These are phyloP conservation scores for Lolium multiflorum DNA, from an alignment of 176 grass and related monocot species.

Conservation along the genomic window DNA sequence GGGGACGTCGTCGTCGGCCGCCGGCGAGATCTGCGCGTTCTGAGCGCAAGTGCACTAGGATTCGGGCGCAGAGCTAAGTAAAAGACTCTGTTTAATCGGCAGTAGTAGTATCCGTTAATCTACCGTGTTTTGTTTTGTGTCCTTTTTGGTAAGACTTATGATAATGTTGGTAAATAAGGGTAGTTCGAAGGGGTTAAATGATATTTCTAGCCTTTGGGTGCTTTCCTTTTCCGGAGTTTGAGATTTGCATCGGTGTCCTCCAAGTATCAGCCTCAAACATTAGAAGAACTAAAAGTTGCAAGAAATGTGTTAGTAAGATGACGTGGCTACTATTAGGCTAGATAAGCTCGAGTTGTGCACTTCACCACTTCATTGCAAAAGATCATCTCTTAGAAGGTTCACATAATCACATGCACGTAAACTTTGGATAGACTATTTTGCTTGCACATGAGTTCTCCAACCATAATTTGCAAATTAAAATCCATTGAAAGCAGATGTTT, in stretches of 20 bases:
- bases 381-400: not conserved
- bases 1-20: not conserved
- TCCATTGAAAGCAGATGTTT: not conserved
- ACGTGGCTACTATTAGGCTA: not conserved
- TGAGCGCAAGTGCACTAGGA: conserved; percentile 45
- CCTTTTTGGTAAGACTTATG: conserved; percentile 43
- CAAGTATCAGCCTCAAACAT: not conserved
- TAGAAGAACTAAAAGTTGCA: not conserved
- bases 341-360: too few relatives aligned
- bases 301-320: not conserved
- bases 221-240: not conserved
- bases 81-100: conserved; percentile 49
- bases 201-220: conserved; percentile 32
- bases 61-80: conserved; percentile 50
- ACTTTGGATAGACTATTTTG: not conserved
- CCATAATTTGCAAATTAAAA: not conserved
- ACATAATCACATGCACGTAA: not conserved
- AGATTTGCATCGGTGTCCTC: conserved; percentile 54
- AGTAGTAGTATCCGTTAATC: conserved; percentile 43
- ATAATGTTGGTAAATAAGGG: conserved; percentile 61
- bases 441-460: not conserved
- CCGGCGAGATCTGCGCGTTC: conserved; percentile 53
- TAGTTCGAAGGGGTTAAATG: conserved; percentile 52
- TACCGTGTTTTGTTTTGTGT: conserved; percentile 30
- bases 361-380: not conserved